Evolutionary conservation across 495 filamentous ascomycete genomes (phyloP).

Genomic region (Penicillium salamii): DNA sequence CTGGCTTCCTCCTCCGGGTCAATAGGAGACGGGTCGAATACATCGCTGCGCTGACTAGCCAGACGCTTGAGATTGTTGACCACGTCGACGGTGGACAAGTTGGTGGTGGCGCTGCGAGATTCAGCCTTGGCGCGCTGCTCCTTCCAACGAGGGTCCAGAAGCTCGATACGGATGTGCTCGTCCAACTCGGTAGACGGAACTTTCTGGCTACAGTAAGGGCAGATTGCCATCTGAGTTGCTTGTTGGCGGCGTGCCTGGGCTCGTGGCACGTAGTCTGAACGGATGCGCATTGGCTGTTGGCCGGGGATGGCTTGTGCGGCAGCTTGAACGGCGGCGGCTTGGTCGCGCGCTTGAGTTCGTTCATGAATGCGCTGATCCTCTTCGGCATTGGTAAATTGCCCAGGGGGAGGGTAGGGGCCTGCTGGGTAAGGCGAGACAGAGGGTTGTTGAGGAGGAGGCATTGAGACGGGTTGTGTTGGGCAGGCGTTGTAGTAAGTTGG

Average conservation of each 20-base stretch:
- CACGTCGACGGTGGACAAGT: slow-evolving; percentile 81
- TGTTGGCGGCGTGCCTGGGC: slow-evolving; percentile 67
- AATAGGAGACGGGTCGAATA: slow-evolving; percentile 65
- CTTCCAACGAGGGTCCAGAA: slow-evolving; percentile 94
- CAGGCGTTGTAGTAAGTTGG: slow-evolving; percentile 56
- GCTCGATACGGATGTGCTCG: slow-evolving; percentile 93
- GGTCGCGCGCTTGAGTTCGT: slow-evolving; percentile 63
- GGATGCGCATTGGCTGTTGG: slow-evolving; percentile 80
- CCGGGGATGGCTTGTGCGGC: slow-evolving; percentile 65
- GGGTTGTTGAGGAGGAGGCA: slow-evolving; percentile 18
- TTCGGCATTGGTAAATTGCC: slow-evolving; percentile 53
- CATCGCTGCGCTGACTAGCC: slow-evolving; percentile 83
- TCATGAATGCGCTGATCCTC: slow-evolving; percentile 67
- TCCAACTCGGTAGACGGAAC: slow-evolving; percentile 85
- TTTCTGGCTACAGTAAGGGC: slow-evolving; percentile 90
- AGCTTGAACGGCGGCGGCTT: slow-evolving; percentile 74
- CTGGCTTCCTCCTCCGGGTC: slow-evolving; percentile 67
- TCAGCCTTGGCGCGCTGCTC: slow-evolving; percentile 89
- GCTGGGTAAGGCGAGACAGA: slow-evolving; percentile 33
- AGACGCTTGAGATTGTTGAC: slow-evolving; percentile 95
- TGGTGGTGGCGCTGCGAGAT: slow-evolving; percentile 79
- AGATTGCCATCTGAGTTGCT: slow-evolving; percentile 68
- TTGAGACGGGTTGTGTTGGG: slow-evolving; percentile 29
- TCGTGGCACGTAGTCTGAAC: slow-evolving; percentile 85
- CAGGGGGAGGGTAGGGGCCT: slow-evolving; percentile 36